Evolutionary conservation across 2,329 filamentous ascomycete species (phyloP).

Genomic region (Colletotrichum kahawae): DNA sequence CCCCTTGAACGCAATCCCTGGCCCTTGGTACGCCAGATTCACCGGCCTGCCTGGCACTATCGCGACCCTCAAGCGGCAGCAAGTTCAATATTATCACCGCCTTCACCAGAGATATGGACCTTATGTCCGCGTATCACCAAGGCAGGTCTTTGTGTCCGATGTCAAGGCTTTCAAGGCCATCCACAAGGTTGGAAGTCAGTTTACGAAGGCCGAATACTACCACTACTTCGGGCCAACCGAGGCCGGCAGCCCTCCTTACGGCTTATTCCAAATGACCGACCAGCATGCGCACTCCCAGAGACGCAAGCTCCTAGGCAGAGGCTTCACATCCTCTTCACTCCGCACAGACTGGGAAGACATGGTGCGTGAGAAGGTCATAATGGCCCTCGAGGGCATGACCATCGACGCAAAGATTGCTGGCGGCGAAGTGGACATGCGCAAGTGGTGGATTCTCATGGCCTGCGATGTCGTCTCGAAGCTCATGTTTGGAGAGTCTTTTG

Average conservation of each 20-base stretch:
- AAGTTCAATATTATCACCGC: background rate
- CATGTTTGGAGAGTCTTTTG: slow-evolving; percentile 59
- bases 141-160: background rate
- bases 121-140: background rate
- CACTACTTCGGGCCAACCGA: background rate
- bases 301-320: slow-evolving; percentile 45
- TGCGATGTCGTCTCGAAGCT: slow-evolving; percentile 60
- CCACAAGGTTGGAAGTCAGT: background rate
- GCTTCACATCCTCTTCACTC: slow-evolving; percentile 42
- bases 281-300: background rate
- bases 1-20: background rate
- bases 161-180: background rate
- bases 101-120: background rate
- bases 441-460: slow-evolving; percentile 59
- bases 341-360: slow-evolving; percentile 29
- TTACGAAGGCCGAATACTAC: background rate
- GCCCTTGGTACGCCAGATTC: background rate
- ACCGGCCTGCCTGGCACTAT: background rate
- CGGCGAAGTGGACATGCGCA: slow-evolving; percentile 49
- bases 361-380: slow-evolving; percentile 39
- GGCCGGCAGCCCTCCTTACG: background rate
- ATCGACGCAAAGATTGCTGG: slow-evolving; percentile 40
- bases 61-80: background rate
- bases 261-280: background rate
- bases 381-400: slow-evolving; percentile 47